phyloP scores from a whole-genome alignment of 192 early-diverging fungal genomes.

The Radiomyces spectabilis region DNA sequence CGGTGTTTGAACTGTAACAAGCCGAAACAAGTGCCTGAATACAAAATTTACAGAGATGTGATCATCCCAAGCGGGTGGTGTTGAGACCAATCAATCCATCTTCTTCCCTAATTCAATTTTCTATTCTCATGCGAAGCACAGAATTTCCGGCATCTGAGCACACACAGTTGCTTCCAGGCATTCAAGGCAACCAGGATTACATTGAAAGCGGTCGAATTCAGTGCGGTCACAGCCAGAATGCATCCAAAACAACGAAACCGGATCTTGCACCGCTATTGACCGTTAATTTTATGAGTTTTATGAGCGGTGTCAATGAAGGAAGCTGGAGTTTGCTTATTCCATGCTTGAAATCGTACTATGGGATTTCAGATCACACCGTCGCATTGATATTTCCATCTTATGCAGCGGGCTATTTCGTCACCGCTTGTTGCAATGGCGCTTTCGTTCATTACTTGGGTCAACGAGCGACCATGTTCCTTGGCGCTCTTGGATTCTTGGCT shows the following conservation, averaged over 20 bases:
- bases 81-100: too few relatives aligned
- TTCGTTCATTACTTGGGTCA: constrained; percentile 14
- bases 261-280: neutral
- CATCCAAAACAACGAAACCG: neutral
- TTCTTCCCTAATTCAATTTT: too few relatives aligned
- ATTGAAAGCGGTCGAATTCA: too few relatives aligned
- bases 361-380: constrained; percentile 13
- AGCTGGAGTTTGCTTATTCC: constrained; percentile 21
- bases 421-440: constrained; percentile 15
- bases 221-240: too few relatives aligned
- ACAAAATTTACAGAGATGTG: too few relatives aligned
- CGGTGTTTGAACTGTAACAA: too few relatives aligned
- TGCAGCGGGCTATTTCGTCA: constrained; percentile 15
- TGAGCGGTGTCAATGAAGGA: constrained; percentile 22
- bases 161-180: too few relatives aligned
- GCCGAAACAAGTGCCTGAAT: too few relatives aligned
- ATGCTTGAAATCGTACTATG: constrained; percentile 18
- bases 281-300: constrained; percentile 1
- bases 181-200: too few relatives aligned
- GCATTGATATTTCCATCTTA: constrained; percentile 18
- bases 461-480: constrained; percentile 7
- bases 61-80: too few relatives aligned
- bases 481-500: neutral
- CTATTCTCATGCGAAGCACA: too few relatives aligned
- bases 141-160: too few relatives aligned